Percentiles rank a stretch among this genome's conserved stretches.
phyloP scores from a whole-genome alignment of 345 rosid species.

The Eucalyptus globulus region DNA sequence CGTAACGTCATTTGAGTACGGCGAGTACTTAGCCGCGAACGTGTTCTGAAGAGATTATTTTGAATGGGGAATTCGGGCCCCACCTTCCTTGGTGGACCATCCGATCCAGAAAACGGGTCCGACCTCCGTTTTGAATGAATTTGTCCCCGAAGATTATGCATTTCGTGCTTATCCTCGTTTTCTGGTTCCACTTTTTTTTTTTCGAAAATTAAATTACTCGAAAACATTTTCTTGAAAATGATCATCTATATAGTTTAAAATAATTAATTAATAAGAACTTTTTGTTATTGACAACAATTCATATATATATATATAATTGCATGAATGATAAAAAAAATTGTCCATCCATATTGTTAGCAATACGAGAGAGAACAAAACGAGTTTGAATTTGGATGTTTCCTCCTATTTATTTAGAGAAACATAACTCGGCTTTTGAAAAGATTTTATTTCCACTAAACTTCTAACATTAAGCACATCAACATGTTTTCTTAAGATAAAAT shows the following conservation, averaged over 20 bases:
- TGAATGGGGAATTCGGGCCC: neutral
- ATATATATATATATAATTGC: too few relatives aligned
- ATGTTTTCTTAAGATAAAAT: neutral
- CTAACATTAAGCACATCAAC: neutral
- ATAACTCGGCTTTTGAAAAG: accelerated
- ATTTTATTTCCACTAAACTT: neutral
- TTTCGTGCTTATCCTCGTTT: neutral
- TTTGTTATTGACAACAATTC: accelerated
- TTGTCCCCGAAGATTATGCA: neutral
- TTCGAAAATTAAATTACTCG: neutral
- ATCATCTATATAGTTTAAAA: too few relatives aligned
- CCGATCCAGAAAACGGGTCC: neutral
- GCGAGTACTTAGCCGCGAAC: neutral
- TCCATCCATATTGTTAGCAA: too few relatives aligned
- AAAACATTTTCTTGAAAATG: neutral
- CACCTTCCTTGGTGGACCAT: neutral
- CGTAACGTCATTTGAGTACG: neutral
- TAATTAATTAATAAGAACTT: too few relatives aligned
- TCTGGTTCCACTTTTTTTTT: neutral
- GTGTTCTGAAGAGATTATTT: neutral
- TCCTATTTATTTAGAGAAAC: neutral
- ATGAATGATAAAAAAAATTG: accelerated
- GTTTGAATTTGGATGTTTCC: neutral
- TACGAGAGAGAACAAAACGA: too few relatives aligned
- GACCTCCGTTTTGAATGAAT: neutral